Percentiles rank a stretch among this genome's conserved stretches.
Evolutionary conservation across 164 flowering plant species (phyloP).

Genomic region (Annona squamosa): DNA sequence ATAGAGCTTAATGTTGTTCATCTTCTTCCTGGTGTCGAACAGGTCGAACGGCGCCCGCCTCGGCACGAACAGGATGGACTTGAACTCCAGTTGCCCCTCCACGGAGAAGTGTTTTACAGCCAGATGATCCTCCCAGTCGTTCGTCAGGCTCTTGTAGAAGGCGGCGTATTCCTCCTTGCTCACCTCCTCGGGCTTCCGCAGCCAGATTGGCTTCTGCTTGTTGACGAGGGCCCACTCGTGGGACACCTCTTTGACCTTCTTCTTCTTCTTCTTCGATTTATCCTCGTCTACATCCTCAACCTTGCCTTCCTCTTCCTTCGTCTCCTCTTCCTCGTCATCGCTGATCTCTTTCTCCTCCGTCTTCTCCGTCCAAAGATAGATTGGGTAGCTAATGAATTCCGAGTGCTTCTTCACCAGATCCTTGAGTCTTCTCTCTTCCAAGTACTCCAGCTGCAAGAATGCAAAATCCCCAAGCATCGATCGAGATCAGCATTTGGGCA

Average conservation of each 20-base stretch:
- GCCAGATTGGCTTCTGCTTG: constrained; percentile 58
- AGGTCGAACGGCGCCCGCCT: constrained; percentile 59
- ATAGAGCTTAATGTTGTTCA: constrained; percentile 60
- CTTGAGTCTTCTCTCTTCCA: constrained; percentile 53
- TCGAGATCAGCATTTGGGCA: not conserved
- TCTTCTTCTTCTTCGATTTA: constrained; percentile 38
- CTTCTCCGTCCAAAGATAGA: constrained; percentile 56
- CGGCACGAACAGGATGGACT: constrained; percentile 48
- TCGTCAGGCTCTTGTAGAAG: constrained; percentile 62
- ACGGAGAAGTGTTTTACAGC: constrained; percentile 60
- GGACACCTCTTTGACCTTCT: constrained; percentile 44
- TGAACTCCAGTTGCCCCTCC: constrained; percentile 61
- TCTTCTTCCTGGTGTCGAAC: constrained; percentile 52
- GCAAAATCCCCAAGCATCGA: not conserved
- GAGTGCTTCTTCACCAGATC: constrained; percentile 58
- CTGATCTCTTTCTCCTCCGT: constrained; percentile 48
- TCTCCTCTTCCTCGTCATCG: constrained; percentile 48
- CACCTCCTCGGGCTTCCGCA: constrained; percentile 56
- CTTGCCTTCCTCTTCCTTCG: constrained; percentile 39
- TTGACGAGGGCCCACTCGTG: constrained; percentile 50
- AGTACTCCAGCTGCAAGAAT: constrained; percentile 28
- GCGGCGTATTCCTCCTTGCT: constrained; percentile 54
- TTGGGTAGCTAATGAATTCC: constrained; percentile 57
- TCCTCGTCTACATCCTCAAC: constrained; percentile 52
- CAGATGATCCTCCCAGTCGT: constrained; percentile 59